Evolutionary conservation across 1,139 yeast genomes (phyloP), one percentile per base, ranked within the genome.

Genomic region (Pichia sp.): DNA sequence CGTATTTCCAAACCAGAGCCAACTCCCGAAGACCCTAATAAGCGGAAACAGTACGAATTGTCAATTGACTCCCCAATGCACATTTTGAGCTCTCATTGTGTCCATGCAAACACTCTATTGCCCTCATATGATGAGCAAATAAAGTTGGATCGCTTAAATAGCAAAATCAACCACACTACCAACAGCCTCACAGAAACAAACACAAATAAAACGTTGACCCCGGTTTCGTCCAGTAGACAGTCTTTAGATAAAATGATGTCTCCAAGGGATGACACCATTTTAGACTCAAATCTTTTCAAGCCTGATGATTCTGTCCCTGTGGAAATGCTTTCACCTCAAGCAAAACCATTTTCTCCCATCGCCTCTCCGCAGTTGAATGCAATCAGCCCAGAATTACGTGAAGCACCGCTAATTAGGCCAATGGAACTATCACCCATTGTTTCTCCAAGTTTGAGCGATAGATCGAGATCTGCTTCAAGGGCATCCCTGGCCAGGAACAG

Each of bases 1-100:
- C 75, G 98, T 52, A 75, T 93, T 32, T 87, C 96, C 13, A 81
- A 80, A 61, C 68, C 75, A 10, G 83, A 85, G 53, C 71, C 72
- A 8, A 64, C 70, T 0, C 78, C 84, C 0, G 81, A 77, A 19
- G 78, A 79, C 52, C 75, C 79, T 0, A 75, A 74, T 49, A 85
- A 79, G 71, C 71, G 95, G 42, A 92, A 90, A 67, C 97, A 90
- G 68, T 93, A 87, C 66, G 98, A 93, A 71, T 86, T 93, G 49
- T 84, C 89, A 59, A 89, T 92, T 59, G 98, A 93, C 68, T 87
- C 96, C 8, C 97, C 97, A 7, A 82, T 90, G 59, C 95, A 88
- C 63, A 74, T 90, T 5, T 73, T 89, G 51, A 83, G 87, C 31
- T 69, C 73, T 8, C 68, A 73, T 40, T 87, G 90, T 53, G 86